Percentiles rank a stretch among this genome's conserved stretches.
Evolutionary conservation across 306 rosid genomes (phyloP).

Genomic region (Inga laurina): DNA sequence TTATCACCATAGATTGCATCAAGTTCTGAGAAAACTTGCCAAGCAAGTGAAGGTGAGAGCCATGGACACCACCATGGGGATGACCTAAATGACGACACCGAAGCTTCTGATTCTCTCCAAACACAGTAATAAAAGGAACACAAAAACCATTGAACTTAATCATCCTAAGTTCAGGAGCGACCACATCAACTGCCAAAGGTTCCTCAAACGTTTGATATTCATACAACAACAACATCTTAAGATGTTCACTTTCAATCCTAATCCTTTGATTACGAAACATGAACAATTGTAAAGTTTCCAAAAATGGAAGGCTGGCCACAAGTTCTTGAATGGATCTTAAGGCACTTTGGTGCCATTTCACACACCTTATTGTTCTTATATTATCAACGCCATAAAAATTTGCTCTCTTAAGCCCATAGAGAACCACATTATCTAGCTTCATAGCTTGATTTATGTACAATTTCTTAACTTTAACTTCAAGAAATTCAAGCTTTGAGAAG

Average conservation of each 20-base stretch:
- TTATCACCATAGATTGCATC: neutral
- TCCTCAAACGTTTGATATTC: neutral
- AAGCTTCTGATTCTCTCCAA: neutral
- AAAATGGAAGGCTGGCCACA: neutral
- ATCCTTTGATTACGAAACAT: neutral
- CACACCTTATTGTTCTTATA: neutral
- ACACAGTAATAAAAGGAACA: neutral
- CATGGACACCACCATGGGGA: neutral
- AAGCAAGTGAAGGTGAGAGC: neutral
- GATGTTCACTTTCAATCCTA: neutral
- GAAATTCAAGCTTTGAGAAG: neutral
- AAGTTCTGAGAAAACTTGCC: slow-evolving; percentile 2
- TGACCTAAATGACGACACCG: neutral
- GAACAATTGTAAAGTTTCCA: neutral
- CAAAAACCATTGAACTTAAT: neutral
- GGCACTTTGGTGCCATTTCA: no score
- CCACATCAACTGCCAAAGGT: neutral
- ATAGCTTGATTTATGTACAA: neutral
- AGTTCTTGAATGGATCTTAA: neutral
- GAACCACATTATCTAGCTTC: neutral
- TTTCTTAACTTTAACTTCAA: neutral
- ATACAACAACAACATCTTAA: neutral
- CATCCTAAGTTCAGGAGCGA: neutral
- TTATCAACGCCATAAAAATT: neutral
- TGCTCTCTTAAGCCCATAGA: neutral